Evolutionary conservation across 148 eudicot genomes (phyloP), one percentile per base, ranked within the genome.

Genomic region (Vaccinium vitisidaea): DNA sequence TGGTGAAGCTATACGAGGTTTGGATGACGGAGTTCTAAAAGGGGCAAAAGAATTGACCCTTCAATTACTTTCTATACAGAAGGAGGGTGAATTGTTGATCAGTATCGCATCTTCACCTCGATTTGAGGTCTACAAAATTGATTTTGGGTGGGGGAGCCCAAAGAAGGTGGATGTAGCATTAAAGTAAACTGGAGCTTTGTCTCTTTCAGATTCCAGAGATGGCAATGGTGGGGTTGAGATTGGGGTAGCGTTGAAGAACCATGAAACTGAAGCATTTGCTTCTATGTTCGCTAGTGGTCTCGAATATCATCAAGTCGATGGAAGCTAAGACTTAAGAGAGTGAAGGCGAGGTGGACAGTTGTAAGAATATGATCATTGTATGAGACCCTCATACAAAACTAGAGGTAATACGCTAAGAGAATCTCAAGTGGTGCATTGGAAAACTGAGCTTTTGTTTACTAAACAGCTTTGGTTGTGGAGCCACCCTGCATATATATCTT

Each of bases 131-230:
- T 83, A 71, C 46, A 73, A 55, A 3, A 55, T 23, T n/a, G 84
- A 83, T 55, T 71, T 83, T 11, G 84, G 84, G 13, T 74, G 79
- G 84, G 84, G 84, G 9, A 73, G 39, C n/a, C 84, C 79, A 39
- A 54, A 2, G 6, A 75, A 75, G 52, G 80, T 75, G 73, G 80
- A 83, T 5, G 7, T 58, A 74, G 23, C 21, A 21, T 75, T 80
- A 19, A 56, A 75, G 16, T 7, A 43, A 1, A 11, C 16, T 19
- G 80, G 73, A 46, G 58, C 74, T 54, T 58, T 76, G 12, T 59
- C 10, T 76, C 80, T 83, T 56, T 75, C 74, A 25, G 74, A 76
- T 76, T 8, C 65, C 12, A 83, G 27, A 76, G 80, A 75, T 54
- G 79, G 46, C n/a, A 36, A 9, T 19, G 84, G 77, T 2, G 78